Evolutionary conservation across 1,284 basidiomycete species (phyloP), one percentile per base, ranked within the genome.

Genomic region (Farysia itapuensis): DNA sequence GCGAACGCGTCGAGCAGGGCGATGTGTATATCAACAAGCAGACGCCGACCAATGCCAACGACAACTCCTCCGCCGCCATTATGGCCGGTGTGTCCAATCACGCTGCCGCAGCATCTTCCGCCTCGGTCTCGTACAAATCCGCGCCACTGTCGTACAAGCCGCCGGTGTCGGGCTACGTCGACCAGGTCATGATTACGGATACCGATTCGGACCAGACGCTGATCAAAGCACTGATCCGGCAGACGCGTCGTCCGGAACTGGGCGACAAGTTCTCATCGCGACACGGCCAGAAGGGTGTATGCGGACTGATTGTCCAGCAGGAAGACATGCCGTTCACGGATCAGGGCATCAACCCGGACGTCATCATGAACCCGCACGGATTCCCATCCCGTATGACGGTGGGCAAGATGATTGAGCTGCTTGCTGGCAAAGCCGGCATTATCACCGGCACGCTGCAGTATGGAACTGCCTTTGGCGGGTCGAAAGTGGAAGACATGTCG

Each of bases 321-420:
- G 91, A 92, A 70, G 95, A 99, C 78, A 88, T 99, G 91, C 95
- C 95, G 4, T 99, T 99, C 82, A 96, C 93, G 72, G 94, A 98
- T 79, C 86, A 89, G 72, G 95, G 95, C 22, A 94, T 97, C 66
- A 87, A 84, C 74, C 92, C 74, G 85, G 95, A 98, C 79, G 90
- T 94, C 16, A 97, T 99, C 80, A 98, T 99, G 94, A 99, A 99
- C 77, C 95, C 95, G 3, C 95, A 99, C 79, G 95, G 95, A 72
- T 98, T 99, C 83, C 95, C 95, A 2, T 95, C 91, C 45, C 90
- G 95, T 43, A 99, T 99, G 94, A 67, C 95, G 24, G 95, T 98
- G 29, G 95, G 95, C 35, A 98, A 99, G 81, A 98, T 99, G 95
- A 95, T 99, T 48, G 95, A 99, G 79, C 81, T 97, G 19, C 80